Evolutionary conservation across 148 eudicot species (phyloP).

Genomic region (Chenopodium quinoa): DNA sequence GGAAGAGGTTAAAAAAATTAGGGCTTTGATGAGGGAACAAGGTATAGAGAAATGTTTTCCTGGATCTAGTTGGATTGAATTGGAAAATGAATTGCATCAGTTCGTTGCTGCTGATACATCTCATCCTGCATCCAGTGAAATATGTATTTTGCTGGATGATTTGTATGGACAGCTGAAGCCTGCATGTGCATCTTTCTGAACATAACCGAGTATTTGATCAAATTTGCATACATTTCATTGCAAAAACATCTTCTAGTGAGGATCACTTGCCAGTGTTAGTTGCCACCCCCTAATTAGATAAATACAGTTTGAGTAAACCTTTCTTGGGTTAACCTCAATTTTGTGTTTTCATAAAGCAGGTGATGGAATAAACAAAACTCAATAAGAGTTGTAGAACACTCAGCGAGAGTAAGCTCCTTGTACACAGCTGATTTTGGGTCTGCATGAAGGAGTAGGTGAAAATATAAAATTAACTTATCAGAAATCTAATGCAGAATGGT

Average conservation of each 20-base stretch:
- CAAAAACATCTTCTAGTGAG: neutral
- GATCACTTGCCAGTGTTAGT: neutral
- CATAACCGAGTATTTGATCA: neutral
- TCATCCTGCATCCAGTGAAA: conserved; percentile 31
- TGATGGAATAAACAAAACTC: neutral
- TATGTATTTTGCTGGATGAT: conserved; percentile 29
- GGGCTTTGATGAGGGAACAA: conserved; percentile 32
- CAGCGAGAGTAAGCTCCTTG: neutral
- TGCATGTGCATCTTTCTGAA: neutral
- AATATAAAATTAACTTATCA: no score
- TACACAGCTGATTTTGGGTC: neutral
- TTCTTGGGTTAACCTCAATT: no score
- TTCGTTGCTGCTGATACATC: conserved; percentile 39
- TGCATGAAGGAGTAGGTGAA: neutral
- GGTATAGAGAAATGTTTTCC: conserved; percentile 40
- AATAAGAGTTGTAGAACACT: neutral
- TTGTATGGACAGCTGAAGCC: conserved; percentile 30
- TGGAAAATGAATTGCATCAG: conserved; percentile 38
- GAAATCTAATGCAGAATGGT: neutral
- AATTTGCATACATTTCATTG: neutral
- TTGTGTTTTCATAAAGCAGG: neutral
- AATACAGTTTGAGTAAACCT: neutral
- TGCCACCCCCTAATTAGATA: neutral
- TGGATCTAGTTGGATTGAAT: conserved; percentile 49
- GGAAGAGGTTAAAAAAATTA: conserved; percentile 32